These are phyloP conservation scores for Drosera spatulata DNA, from an alignment of 179 eudicot species.

Conservation along the genomic window DNA sequence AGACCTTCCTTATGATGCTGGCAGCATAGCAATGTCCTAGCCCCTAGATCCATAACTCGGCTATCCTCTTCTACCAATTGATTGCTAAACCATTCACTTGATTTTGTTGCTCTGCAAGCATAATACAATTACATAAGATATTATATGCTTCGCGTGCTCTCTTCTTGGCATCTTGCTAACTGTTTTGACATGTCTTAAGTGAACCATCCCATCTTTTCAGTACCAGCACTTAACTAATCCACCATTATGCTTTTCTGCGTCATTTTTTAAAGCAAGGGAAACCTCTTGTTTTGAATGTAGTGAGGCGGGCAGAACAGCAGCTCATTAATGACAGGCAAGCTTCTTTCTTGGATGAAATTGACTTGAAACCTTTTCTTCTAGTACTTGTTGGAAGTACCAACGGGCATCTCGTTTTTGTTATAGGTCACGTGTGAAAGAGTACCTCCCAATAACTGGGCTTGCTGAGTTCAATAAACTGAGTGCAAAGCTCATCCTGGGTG, in stretches of 20 bases:
- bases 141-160: background rate
- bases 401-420: too few relatives aligned
- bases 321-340: slow-evolving; percentile 73
- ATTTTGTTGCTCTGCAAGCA: too few relatives aligned
- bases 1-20: too few relatives aligned
- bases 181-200: background rate
- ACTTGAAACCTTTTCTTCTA: background rate
- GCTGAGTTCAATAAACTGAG: slow-evolving; percentile 91
- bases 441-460: slow-evolving; percentile 89
- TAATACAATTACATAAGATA: background rate
- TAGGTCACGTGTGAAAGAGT: slow-evolving; percentile 92
- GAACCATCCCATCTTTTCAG: background rate
- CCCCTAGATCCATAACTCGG: too few relatives aligned
- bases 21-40: too few relatives aligned
- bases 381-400: background rate
- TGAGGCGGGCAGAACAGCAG: slow-evolving; percentile 72
- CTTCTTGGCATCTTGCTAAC: background rate
- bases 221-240: background rate
- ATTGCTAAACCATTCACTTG: too few relatives aligned
- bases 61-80: too few relatives aligned
- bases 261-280: slow-evolving; percentile 71
- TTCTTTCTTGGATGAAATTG: background rate
- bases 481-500: slow-evolving; percentile 88
- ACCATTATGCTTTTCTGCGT: background rate
- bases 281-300: slow-evolving; percentile 93